Base-by-base conservation (phyloP, 805 yeast genomes). In the Candida coleopterorum region DNA sequence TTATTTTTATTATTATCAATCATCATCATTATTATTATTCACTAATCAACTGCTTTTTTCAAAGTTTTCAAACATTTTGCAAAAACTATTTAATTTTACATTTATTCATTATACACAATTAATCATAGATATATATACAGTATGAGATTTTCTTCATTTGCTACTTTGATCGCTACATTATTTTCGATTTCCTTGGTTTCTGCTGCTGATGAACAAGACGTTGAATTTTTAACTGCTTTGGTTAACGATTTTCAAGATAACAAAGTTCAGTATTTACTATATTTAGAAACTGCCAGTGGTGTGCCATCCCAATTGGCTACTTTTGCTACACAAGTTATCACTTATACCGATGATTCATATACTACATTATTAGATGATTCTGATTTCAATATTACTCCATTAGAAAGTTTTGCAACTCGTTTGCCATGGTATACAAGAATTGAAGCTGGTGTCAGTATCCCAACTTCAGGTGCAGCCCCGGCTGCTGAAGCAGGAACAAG, bases 381-480 rank as follows among this genome's bases (percentile, higher is more conserved):
- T 6, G 43, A 49, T 5, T 34, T 58, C 14, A 45, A 54, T 42
- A 43, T 58, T 38, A 38, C 41, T 18, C 43, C 39, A 23, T 49
- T 64, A 39, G 54, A 48, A 41, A 35, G 45, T 3, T 64, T 48
- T 46, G 70, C 68, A 25, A 58, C 67, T 10, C 43, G 49, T 18
- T 53, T 65, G 39, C 68, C 67, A 12, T 65, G 71, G 71, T 63
- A 55, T 51, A 46, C 54, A 6, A 48, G 60, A 29, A 38, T 55
- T 21, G 48, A 37, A 23, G 44, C 33, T 15, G 42, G 37, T 9
- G 36, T 25, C 3, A 46, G 45, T 17, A 41, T 34, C n/a, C 38
- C 32, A 22, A 41, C 32, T 41, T 10, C 23, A 5, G 23, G 14
- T 5, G 4, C 10, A 15, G 9, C 18, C 9, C 40, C 17, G 28